These are phyloP conservation scores for Bruguiera sexangula DNA, from an alignment of 345 rosid species.

Conservation along the genomic window DNA sequence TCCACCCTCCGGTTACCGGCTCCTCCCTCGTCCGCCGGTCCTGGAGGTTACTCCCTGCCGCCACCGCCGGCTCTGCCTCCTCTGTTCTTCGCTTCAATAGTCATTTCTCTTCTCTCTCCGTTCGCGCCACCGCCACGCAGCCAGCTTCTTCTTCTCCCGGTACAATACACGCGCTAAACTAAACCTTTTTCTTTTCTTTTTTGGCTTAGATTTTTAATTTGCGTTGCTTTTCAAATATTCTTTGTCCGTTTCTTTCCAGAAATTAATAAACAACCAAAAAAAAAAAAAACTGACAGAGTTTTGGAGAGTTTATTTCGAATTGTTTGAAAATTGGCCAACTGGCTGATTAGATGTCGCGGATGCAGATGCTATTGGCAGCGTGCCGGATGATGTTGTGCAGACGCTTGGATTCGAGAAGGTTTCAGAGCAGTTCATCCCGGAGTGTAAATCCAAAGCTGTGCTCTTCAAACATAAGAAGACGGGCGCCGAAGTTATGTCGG, in stretches of 20 bases:
- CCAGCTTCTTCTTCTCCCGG: constrained; percentile 55
- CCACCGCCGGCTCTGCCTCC: constrained; percentile 25
- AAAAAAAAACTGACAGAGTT: background rate
- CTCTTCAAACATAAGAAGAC: constrained; percentile 90
- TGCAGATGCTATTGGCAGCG: constrained; percentile 43
- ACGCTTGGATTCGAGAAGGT: constrained; percentile 84
- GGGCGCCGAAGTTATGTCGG: constrained; percentile 88
- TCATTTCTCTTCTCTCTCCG: constrained; percentile 51
- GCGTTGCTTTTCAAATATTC: background rate
- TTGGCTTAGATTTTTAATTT: background rate
- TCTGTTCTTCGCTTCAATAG: constrained; percentile 24
- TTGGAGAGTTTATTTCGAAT: background rate
- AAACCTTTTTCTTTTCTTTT: too few species aligned
- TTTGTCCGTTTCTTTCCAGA: background rate
- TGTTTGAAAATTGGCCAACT: background rate
- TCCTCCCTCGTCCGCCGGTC: constrained; percentile 38
- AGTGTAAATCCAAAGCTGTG: constrained; percentile 82
- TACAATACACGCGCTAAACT: constrained; percentile 9
- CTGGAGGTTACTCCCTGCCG: constrained; percentile 24
- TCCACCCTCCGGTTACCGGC: constrained; percentile 33
- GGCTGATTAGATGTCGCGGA: constrained; percentile 1
- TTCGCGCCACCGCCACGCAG: constrained; percentile 64
- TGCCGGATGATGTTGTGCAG: constrained; percentile 62
- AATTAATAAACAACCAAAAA: too few species aligned
- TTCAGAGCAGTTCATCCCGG: constrained; percentile 76